A percentile compares a stretch with the other conserved stretches of the same genome.
These are phyloP conservation scores for Neurospora sp. DNA, from an alignment of 495 filamentous ascomycete genomes.

Conservation along the genomic window DNA sequence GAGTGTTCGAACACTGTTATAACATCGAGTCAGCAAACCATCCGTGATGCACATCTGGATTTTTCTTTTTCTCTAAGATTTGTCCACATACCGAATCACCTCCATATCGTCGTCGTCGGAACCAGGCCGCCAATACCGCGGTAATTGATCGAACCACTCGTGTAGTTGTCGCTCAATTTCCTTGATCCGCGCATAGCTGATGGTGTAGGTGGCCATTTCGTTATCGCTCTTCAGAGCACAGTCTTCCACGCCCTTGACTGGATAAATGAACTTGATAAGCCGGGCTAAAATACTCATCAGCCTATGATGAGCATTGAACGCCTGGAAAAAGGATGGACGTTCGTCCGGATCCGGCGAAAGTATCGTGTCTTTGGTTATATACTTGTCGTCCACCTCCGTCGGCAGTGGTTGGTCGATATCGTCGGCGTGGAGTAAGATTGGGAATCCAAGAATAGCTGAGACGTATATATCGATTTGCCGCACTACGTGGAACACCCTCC, in stretches of 20 bases:
- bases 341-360: constrained; percentile 61
- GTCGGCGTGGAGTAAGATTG: constrained; percentile 71
- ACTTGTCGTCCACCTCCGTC: constrained; percentile 80
- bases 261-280: constrained; percentile 83
- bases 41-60: not conserved
- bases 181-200: constrained; percentile 78
- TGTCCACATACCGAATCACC: constrained; percentile 58
- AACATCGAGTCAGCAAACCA: not conserved
- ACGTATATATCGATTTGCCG: constrained; percentile 94
- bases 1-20: constrained; percentile 65
- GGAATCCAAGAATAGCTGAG: constrained; percentile 77
- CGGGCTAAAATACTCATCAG: constrained; percentile 72
- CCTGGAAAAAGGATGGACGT: constrained; percentile 59
- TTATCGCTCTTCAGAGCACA: constrained; percentile 32
- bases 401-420: constrained; percentile 90
- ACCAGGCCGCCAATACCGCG: constrained; percentile 62
- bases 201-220: constrained; percentile 52
- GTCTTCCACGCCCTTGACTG: constrained; percentile 62
- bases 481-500: constrained; percentile 82
- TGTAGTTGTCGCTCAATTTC: constrained; percentile 85
- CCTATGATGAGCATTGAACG: constrained; percentile 73
- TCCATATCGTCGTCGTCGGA: constrained; percentile 56
- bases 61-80: not conserved
- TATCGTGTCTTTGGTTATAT: constrained; percentile 71
- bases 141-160: constrained; percentile 72